Base-by-base conservation (phyloP, 1,284 basidiomycete species). In the Rhizoctonia solani region DNA sequence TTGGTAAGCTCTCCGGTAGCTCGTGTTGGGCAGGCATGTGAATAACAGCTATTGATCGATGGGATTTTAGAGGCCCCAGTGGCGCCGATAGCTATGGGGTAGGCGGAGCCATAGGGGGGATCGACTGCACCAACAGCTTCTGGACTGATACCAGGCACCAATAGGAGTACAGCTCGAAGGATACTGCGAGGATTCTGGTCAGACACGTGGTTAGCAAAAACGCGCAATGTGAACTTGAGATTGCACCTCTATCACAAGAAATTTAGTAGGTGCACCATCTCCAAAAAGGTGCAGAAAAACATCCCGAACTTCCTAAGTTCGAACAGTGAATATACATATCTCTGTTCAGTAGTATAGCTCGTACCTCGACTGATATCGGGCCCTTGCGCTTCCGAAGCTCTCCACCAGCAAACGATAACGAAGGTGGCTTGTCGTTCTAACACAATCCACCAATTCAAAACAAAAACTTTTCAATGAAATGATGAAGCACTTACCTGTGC, bases 21-120 rank as follows among this genome's bases (percentile, higher is more conserved):
- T 39, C 88, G 85, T 0, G 92, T 95, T 0, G 94, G 95, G 72
- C 90, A 93, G 2, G 91, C 92, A 77, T 95, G 92, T 63, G 90
- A 90, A 79, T 96, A 97, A 0, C 93, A 89, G 14, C 83, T 84
- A 1, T 87, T 81, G 50, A 97, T 85, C 72, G 92, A 89, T 0
- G 93, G 90, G 1, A 96, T 75, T 6, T 77, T 74, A 0, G 76
- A 74, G 1, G 76, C 19, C 2, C 32, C 42, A 9, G 30, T 55
- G 23, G 49, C 21, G 39, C 30, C 46, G 44, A 69, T 41, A 50
- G 42, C n/a, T 27, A 69, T 30, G 4, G 46, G 63, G 53, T 63
- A 58, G 23, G 68, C 53, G 19, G 58, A 54, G 58, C 54, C 23
- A n/a, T 42, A 29, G 88, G 90, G 1, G 90, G 67, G 69, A 89